Percentiles rank a stretch among this genome's conserved stretches.
Evolutionary conservation across 495 filamentous ascomycete species (phyloP).

Genomic region (Lasiosphaeria miniovina): DNA sequence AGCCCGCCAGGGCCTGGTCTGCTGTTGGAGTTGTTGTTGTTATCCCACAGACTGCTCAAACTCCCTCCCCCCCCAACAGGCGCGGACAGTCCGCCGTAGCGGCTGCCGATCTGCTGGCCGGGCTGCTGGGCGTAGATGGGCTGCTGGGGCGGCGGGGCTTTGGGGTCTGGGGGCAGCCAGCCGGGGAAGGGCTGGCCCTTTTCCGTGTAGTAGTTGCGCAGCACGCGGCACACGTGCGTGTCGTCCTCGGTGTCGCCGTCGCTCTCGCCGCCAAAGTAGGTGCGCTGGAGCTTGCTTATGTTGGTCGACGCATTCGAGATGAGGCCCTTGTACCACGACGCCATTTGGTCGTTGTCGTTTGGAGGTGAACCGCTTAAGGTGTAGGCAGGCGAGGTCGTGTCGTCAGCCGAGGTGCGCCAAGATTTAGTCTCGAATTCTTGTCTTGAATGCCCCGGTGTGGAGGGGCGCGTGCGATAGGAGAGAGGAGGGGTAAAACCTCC

Average conservation of each 20-base stretch:
- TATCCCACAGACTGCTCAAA: slow-evolving; percentile 84
- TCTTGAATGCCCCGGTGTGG: too few relatives aligned
- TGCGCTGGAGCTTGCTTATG: slow-evolving; percentile 75
- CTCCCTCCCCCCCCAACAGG: slow-evolving; percentile 23
- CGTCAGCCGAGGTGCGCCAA: too few relatives aligned
- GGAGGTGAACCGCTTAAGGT: too few relatives aligned
- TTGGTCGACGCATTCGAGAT: slow-evolving; percentile 75
- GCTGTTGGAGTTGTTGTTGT: slow-evolving; percentile 50
- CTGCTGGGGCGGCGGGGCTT: slow-evolving; percentile 55
- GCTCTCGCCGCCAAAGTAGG: slow-evolving; percentile 71
- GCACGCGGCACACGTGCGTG: slow-evolving; percentile 89
- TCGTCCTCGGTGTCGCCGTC: slow-evolving; percentile 94
- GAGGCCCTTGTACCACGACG: slow-evolving; percentile 75
- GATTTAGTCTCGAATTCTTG: too few relatives aligned
- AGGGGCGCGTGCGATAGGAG: too few relatives aligned
- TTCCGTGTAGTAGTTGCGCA: slow-evolving; percentile 92
- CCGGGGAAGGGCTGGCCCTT: slow-evolving; percentile 76
- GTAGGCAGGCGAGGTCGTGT: too few relatives aligned
- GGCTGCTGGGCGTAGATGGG: slow-evolving; percentile 44
- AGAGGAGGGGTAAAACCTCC: too few relatives aligned
- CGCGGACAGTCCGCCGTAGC: slow-evolving; percentile 46
- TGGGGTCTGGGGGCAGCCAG: slow-evolving; percentile 89
- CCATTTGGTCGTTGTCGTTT: slow-evolving; percentile 44
- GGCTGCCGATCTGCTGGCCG: slow-evolving; percentile 44
- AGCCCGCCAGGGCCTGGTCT: slow-evolving; percentile 17